phyloP scores from a whole-genome alignment of 2,329 filamentous ascomycete genomes.

The Aspergillus sergii region DNA sequence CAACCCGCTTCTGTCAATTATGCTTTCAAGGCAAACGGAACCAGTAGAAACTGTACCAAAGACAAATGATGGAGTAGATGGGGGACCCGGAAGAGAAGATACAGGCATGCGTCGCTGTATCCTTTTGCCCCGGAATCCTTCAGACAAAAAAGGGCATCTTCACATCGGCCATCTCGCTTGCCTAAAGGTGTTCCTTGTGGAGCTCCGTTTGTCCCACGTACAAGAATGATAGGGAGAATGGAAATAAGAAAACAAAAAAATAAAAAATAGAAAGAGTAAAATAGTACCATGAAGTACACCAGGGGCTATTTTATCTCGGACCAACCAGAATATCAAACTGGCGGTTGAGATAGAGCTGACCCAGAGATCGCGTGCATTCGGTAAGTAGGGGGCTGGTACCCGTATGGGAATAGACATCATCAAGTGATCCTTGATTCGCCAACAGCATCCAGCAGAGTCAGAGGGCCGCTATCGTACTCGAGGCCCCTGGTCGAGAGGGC shows the following conservation, averaged over 20 bases:
- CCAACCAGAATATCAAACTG: neutral
- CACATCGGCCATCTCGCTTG: neutral
- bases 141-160: neutral
- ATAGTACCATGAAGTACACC: no score
- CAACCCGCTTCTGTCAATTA: slow-evolving; percentile 12
- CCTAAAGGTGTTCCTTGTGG: slow-evolving; percentile 2
- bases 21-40: slow-evolving; percentile 8
- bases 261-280: slow-evolving; percentile 1
- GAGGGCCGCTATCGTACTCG: neutral
- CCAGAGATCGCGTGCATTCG: neutral
- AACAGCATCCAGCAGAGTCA: neutral
- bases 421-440: neutral
- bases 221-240: slow-evolving; percentile 6
- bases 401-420: neutral
- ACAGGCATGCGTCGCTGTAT: neutral
- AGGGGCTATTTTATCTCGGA: neutral
- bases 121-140: neutral
- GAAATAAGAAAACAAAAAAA: neutral
- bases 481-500: slow-evolving; percentile 20
- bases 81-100: neutral
- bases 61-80: slow-evolving; percentile 1
- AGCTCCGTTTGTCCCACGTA: slow-evolving; percentile 3
- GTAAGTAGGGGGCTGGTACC: neutral
- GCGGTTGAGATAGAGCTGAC: neutral
- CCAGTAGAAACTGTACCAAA: slow-evolving; percentile 9